Evolutionary conservation across 106 monocot genomes (phyloP).

Genomic region (Allium fistulosum): DNA sequence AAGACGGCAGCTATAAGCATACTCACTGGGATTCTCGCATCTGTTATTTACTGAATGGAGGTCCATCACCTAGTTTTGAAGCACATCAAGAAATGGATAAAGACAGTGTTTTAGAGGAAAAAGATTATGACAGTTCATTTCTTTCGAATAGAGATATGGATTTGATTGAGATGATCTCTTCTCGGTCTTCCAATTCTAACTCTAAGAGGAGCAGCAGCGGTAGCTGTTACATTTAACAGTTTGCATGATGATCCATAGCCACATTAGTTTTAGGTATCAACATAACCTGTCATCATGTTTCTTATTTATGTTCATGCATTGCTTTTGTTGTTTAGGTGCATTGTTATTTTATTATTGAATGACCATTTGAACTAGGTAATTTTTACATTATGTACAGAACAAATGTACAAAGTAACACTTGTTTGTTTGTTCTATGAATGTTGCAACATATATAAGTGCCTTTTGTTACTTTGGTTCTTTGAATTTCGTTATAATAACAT

Average conservation of each 20-base stretch:
- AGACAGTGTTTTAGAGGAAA: not conserved
- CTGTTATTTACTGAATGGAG: constrained; percentile 2
- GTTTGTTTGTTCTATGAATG: no score
- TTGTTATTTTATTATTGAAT: not conserved
- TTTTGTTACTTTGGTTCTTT: no score
- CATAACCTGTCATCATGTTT: not conserved
- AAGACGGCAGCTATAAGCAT: not conserved
- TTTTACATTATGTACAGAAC: no score
- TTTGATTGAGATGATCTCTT: constrained; percentile 11
- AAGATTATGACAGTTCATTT: not conserved
- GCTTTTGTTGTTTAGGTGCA: not conserved
- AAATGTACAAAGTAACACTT: no score
- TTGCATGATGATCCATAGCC: not conserved
- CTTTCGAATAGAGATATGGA: constrained; percentile 12
- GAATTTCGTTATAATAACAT: no score
- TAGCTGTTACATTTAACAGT: constrained; percentile 1
- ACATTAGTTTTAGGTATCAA: not conserved
- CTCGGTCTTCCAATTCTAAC: constrained; percentile 1
- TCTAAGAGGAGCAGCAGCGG: not conserved
- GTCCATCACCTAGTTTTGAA: constrained; percentile 6
- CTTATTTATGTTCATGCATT: not conserved
- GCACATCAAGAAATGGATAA: constrained; percentile 1
- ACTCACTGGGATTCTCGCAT: constrained; percentile 2
- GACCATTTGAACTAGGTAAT: no score
- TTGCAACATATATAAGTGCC: no score